phyloP scores from a whole-genome alignment of 108 stramenopile genomes.

The Seminavis robusta region DNA sequence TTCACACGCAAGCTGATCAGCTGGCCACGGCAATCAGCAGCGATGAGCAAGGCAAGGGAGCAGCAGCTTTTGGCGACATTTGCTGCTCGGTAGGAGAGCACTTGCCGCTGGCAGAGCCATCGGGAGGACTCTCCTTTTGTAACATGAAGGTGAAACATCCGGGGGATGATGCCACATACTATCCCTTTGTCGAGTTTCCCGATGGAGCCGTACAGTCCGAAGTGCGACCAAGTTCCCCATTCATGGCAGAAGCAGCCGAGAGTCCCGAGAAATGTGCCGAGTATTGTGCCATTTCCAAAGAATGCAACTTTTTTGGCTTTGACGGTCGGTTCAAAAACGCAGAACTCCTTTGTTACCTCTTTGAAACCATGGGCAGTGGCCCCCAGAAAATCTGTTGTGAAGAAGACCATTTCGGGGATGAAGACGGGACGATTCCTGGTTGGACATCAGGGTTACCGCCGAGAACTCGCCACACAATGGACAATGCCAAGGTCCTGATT shows the following conservation, averaged over 20 bases:
- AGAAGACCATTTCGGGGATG: conserved; percentile 9
- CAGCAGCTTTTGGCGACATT: no score
- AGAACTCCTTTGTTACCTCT: conserved; percentile 1
- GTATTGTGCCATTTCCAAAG: conserved; percentile 1
- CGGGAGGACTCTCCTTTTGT: conserved; percentile 7
- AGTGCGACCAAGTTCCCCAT: conserved; percentile 2
- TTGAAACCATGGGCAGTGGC: background rate
- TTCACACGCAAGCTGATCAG: no score
- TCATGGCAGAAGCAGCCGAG: conserved; percentile 25
- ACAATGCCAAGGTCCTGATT: conserved; percentile 7
- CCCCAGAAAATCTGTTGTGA: conserved; percentile 10
- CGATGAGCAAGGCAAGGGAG: no score
- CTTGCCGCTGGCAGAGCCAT: no score
- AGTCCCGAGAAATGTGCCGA: conserved; percentile 3
- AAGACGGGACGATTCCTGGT: conserved; percentile 9
- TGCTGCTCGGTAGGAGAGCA: no score
- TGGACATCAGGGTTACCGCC: conserved; percentile 8
- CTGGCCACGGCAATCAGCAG: no score
- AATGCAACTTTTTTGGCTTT: conserved; percentile 13
- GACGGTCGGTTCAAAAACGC: conserved; percentile 9
- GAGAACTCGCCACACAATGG: background rate
- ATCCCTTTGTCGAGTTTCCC: conserved; percentile 10
- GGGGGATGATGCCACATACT: conserved; percentile 19
- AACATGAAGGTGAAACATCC: conserved; percentile 5
- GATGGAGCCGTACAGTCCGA: background rate